These are phyloP conservation scores for Astragalus glycyphyllos DNA, from an alignment of 306 rosid genomes.

Conservation along the genomic window DNA sequence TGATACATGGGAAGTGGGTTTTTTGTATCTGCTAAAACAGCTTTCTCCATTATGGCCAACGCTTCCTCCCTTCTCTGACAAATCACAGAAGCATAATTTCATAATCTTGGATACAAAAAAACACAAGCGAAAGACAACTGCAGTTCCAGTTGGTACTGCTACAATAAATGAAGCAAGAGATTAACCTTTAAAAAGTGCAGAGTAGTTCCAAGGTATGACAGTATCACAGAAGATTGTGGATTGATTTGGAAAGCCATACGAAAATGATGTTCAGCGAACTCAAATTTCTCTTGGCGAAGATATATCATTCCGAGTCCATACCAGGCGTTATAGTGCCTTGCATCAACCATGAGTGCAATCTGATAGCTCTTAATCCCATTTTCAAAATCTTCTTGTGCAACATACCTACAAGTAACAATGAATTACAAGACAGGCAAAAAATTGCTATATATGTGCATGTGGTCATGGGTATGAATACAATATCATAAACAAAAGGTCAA, in stretches of 20 bases:
- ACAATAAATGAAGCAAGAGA: conserved; percentile 37
- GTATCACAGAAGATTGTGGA: conserved; percentile 84
- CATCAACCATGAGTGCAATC: conserved; percentile 85
- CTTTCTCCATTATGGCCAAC: conserved; percentile 83
- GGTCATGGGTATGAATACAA: neutral
- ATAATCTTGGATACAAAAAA: conserved; percentile 35
- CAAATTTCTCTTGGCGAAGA: conserved; percentile 93
- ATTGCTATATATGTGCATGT: conserved; percentile 34
- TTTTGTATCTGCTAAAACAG: conserved; percentile 86
- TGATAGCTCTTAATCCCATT: conserved; percentile 91
- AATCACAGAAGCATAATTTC: conserved; percentile 39
- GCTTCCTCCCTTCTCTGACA: conserved; percentile 87
- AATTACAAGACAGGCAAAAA: conserved; percentile 33
- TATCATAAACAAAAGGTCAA: conserved; percentile 23
- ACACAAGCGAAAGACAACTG: conserved; percentile 1
- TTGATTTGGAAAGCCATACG: conserved; percentile 85
- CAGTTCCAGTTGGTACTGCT: conserved; percentile 36
- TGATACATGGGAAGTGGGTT: conserved; percentile 97
- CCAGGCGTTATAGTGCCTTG: conserved; percentile 95
- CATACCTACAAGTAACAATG: conserved; percentile 64
- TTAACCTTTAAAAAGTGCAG: conserved; percentile 84
- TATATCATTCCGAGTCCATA: conserved; percentile 97
- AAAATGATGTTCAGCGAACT: conserved; percentile 91
- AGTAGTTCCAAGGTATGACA: conserved; percentile 88
- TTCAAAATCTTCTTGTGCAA: conserved; percentile 93